phyloP scores from a whole-genome alignment of 108 stramenopile species.

The Chaetoceros muelleri region DNA sequence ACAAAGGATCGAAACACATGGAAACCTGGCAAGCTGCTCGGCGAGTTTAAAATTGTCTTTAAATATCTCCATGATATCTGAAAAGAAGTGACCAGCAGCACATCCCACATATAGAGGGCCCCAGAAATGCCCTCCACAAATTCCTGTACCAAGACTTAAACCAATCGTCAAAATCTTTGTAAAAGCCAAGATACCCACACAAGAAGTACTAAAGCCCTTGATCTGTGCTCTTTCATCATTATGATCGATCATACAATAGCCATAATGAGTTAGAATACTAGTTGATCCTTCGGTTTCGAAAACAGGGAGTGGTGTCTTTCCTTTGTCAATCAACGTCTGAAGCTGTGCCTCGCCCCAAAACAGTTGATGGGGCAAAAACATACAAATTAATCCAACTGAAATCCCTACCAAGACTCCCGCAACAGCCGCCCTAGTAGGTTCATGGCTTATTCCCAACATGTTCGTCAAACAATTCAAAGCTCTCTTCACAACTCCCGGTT shows the following conservation, averaged over 20 bases:
- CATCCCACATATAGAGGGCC: constrained; percentile 44
- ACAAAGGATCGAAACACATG: constrained; percentile 42
- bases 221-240: constrained; percentile 11
- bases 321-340: constrained; percentile 53
- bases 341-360: constrained; percentile 62
- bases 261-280: constrained; percentile 24
- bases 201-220: constrained; percentile 26
- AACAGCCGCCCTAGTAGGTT: constrained; percentile 28
- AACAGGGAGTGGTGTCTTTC: constrained; percentile 45
- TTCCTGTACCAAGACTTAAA: constrained; percentile 41
- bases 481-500: too few species aligned
- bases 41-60: constrained; percentile 13
- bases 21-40: constrained; percentile 26
- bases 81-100: constrained; percentile 36
- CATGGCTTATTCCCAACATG: not conserved
- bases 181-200: constrained; percentile 21
- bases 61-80: constrained; percentile 11
- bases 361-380: constrained; percentile 43
- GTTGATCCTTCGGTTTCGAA: constrained; percentile 37
- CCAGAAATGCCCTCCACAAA: constrained; percentile 57
- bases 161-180: constrained; percentile 42
- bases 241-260: constrained; percentile 31
- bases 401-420: constrained; percentile 30
- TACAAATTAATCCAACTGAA: constrained; percentile 29
- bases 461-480: not conserved